These are phyloP conservation scores for Aspergillus sp. DNA, from an alignment of 2,329 filamentous ascomycete species.

Conservation along the genomic window DNA sequence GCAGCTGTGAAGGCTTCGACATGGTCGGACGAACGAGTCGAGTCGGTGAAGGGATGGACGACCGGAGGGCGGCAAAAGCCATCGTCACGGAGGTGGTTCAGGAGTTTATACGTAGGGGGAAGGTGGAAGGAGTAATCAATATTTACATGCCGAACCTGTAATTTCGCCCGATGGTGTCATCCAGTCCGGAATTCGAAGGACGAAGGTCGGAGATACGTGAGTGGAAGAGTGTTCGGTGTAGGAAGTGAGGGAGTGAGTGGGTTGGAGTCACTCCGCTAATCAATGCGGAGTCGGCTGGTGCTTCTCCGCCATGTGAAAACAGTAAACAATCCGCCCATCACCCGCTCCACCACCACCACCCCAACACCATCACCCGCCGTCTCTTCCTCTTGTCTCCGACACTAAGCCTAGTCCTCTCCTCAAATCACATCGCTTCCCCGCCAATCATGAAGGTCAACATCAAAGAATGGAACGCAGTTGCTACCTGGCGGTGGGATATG, in stretches of 20 bases:
- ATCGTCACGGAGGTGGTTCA: constrained; percentile 23
- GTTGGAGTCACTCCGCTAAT: not conserved
- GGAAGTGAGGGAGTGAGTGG: not conserved
- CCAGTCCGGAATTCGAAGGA: not conserved
- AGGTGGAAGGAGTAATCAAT: constrained; percentile 4
- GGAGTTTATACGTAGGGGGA: constrained; percentile 1
- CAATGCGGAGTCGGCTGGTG: constrained; percentile 15
- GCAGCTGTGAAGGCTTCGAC: constrained; percentile 22
- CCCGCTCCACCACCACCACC: constrained; percentile 1
- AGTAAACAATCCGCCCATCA: constrained; percentile 5
- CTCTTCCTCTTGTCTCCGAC: not conserved
- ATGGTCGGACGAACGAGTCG: constrained; percentile 27
- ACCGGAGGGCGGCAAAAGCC: constrained; percentile 36
- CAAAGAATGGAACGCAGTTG: constrained; percentile 88
- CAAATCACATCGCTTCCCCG: not conserved
- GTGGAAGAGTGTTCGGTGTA: not conserved
- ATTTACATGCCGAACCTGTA: constrained; percentile 28
- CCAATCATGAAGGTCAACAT: constrained; percentile 87
- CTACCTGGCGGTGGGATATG: constrained; percentile 97
- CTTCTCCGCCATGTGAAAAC: constrained; percentile 13
- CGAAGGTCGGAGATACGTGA: not conserved
- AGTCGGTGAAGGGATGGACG: constrained; percentile 22
- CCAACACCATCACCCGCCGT: not conserved
- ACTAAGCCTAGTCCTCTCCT: constrained; percentile 2
- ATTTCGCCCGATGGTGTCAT: constrained; percentile 10